These are phyloP conservation scores for Bocquillonia castaneifolia DNA, from an alignment of 441 rosid genomes.

Conservation along the genomic window DNA sequence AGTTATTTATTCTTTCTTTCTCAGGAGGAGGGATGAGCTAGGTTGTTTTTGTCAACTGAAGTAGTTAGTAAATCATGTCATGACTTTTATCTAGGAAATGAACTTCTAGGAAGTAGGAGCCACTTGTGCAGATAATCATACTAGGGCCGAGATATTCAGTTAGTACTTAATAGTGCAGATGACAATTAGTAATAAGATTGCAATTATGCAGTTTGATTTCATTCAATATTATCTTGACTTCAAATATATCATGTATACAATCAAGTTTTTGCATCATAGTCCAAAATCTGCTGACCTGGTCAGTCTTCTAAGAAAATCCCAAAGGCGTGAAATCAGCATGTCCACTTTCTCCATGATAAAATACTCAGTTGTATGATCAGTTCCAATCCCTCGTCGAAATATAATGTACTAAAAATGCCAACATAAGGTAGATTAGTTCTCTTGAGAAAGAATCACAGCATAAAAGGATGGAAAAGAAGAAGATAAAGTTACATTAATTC, in stretches of 20 bases:
- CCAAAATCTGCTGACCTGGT: constrained; percentile 47
- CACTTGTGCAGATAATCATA: neutral
- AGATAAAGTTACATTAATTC: neutral
- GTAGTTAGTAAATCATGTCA: neutral
- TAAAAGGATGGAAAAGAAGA: neutral
- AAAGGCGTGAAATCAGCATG: constrained; percentile 65
- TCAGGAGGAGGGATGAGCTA: neutral
- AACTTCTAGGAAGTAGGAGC: neutral
- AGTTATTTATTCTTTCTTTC: neutral
- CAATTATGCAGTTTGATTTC: neutral
- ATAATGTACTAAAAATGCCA: constrained; percentile 53
- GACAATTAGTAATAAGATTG: neutral
- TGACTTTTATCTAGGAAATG: too few relatives aligned
- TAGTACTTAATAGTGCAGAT: neutral
- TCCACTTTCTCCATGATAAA: constrained; percentile 89
- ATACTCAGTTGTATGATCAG: constrained; percentile 70
- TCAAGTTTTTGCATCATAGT: constrained; percentile 6
- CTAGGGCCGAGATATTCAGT: neutral
- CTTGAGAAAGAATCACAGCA: neutral
- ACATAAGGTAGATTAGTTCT: constrained; percentile 20
- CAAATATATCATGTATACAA: constrained; percentile 8
- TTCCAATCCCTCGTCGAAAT: constrained; percentile 92
- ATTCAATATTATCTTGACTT: neutral
- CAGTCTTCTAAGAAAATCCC: constrained; percentile 49
- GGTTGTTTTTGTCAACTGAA: neutral